Conservation (phyloP, 2,329 filamentous ascomycete genomes). For the Teratosphaeria destructans region DNA sequence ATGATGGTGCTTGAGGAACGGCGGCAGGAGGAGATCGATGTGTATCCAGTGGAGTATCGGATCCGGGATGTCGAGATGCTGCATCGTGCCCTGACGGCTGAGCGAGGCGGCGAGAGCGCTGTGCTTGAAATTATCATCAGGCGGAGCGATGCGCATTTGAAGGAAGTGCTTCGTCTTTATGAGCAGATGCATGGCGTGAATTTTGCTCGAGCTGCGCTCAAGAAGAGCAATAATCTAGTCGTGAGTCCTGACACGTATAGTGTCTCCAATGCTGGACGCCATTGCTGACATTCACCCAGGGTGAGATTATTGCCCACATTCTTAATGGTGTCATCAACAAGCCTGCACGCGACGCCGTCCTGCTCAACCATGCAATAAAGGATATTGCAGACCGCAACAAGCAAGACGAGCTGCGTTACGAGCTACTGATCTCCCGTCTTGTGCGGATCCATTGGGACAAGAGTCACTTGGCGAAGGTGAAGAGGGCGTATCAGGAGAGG, state of each 20-base stretch:
- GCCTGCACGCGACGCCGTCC: slow-evolving; percentile 81
- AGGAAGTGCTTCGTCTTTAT: slow-evolving; percentile 69
- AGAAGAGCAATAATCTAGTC: slow-evolving; percentile 83
- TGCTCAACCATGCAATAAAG: slow-evolving; percentile 76
- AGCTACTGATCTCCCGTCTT: slow-evolving; percentile 77
- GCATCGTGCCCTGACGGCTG: slow-evolving; percentile 56
- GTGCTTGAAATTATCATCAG: slow-evolving; percentile 80
- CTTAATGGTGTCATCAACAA: slow-evolving; percentile 95
- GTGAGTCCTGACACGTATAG: slow-evolving; percentile 45
- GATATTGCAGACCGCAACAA: slow-evolving; percentile 36
- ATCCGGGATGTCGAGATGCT: slow-evolving; percentile 61
- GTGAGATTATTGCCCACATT: slow-evolving; percentile 87
- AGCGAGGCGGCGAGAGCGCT: slow-evolving; percentile 70
- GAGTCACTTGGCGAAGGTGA: slow-evolving; percentile 67
- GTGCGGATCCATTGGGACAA: slow-evolving; percentile 91
- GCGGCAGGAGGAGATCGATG: slow-evolving; percentile 69
- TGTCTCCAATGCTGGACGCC: background rate
- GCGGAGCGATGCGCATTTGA: slow-evolving; percentile 69
- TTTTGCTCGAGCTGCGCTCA: slow-evolving; percentile 78
- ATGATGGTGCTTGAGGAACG: slow-evolving; percentile 72
- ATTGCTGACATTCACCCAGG: slow-evolving; percentile 42
- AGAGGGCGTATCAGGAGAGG: slow-evolving; percentile 66
- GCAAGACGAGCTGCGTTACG: slow-evolving; percentile 53
- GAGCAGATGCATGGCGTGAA: slow-evolving; percentile 64
- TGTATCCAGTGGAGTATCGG: slow-evolving; percentile 46